Conservation (phyloP, 495 filamentous ascomycete genomes). For the Penicillium atrosanguineum region DNA sequence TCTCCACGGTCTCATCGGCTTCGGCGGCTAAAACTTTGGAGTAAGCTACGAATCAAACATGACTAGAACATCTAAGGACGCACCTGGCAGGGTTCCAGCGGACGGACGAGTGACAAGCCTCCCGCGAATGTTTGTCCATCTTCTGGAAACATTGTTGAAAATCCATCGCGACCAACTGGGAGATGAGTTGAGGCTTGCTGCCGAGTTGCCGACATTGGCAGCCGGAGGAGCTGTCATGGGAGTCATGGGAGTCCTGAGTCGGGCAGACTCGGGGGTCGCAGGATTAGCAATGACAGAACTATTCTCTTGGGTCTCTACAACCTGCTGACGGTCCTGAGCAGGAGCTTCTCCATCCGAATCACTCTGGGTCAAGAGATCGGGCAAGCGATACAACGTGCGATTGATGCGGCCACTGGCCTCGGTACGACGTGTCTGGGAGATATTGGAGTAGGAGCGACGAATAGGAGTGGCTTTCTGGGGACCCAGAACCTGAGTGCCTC, state of each 20-base stretch:
- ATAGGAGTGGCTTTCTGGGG: slow-evolving; percentile 9
- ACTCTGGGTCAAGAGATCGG: slow-evolving; percentile 30
- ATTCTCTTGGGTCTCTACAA: slow-evolving; percentile 6
- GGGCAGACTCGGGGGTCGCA: background rate
- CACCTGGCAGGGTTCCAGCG: slow-evolving; percentile 1
- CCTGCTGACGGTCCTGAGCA: background rate
- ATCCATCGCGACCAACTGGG: slow-evolving; percentile 16
- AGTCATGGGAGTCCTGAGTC: slow-evolving; percentile 2
- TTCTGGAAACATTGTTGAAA: slow-evolving; percentile 17
- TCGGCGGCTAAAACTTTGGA: background rate
- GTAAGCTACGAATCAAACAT: background rate
- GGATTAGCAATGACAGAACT: slow-evolving; percentile 1
- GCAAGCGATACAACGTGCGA: slow-evolving; percentile 36
- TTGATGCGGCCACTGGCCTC: slow-evolving; percentile 32
- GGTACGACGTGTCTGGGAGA: slow-evolving; percentile 27
- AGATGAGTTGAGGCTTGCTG: background rate
- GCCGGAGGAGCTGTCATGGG: slow-evolving; percentile 7
- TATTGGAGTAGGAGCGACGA: slow-evolving; percentile 23
- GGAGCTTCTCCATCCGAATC: slow-evolving; percentile 17
- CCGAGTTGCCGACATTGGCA: background rate
- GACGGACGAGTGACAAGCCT: slow-evolving; percentile 2
- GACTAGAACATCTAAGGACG: background rate
- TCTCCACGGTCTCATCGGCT: background rate
- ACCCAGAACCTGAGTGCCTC: slow-evolving; percentile 1
- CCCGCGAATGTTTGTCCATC: slow-evolving; percentile 19